phyloP scores from a whole-genome alignment of 2,329 filamentous ascomycete genomes.

The Ceratocystis alfenasii region DNA sequence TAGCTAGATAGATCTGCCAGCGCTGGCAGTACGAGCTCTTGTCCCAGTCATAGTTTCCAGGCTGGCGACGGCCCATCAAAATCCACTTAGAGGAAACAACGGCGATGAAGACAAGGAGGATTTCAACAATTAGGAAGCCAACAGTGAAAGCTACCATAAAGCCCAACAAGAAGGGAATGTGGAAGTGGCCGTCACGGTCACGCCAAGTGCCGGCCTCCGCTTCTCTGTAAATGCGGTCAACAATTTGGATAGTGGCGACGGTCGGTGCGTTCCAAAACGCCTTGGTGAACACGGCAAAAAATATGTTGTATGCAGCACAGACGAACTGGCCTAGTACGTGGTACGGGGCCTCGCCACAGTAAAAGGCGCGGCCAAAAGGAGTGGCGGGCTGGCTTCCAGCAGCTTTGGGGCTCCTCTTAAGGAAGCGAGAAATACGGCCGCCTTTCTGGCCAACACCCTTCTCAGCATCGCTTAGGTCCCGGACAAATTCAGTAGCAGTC shows the following conservation, averaged over 20 bases:
- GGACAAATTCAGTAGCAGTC: slow-evolving; percentile 9
- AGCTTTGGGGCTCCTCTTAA: slow-evolving; percentile 13
- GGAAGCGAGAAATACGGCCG: neutral
- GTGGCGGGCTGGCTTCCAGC: slow-evolving; percentile 20
- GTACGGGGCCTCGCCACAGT: slow-evolving; percentile 39
- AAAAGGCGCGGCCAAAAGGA: slow-evolving; percentile 46
- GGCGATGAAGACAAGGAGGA: slow-evolving; percentile 34
- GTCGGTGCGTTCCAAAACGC: slow-evolving; percentile 42
- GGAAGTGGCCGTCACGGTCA: slow-evolving; percentile 25
- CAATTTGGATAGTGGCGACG: slow-evolving; percentile 38
- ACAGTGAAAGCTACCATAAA: slow-evolving; percentile 33
- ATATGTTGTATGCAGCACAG: slow-evolving; percentile 40
- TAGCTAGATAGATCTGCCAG: slow-evolving; percentile 43
- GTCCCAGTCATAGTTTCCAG: slow-evolving; percentile 48
- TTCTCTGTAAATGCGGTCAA: slow-evolving; percentile 29
- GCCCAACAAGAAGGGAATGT: slow-evolving; percentile 32
- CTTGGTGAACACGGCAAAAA: slow-evolving; percentile 35
- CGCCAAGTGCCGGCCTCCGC: slow-evolving; percentile 23
- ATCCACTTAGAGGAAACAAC: slow-evolving; percentile 40
- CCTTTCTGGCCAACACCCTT: neutral
- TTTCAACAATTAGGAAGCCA: slow-evolving; percentile 34
- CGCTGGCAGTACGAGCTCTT: slow-evolving; percentile 45
- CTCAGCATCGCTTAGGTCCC: slow-evolving; percentile 11
- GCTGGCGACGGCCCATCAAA: slow-evolving; percentile 38
- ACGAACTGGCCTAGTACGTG: slow-evolving; percentile 36